Evolutionary conservation across 2,329 filamentous ascomycete species (phyloP).

Genomic region (Alternaria brassicicola): DNA sequence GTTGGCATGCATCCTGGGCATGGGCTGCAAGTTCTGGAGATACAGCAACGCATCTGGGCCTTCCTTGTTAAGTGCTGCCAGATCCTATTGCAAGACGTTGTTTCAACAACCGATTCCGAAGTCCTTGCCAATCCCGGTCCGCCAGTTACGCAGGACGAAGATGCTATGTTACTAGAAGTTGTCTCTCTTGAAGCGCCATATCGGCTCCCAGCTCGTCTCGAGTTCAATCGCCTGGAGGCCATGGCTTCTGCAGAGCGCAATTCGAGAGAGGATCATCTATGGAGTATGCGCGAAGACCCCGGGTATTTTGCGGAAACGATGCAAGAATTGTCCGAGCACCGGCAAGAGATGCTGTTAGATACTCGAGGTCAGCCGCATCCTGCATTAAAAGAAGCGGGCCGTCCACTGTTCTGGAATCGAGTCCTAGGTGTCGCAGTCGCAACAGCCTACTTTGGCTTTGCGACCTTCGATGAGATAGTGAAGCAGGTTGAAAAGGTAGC

Average conservation of each 20-base stretch:
- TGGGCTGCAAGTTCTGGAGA: conserved; percentile 59
- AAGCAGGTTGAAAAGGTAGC: conserved; percentile 17
- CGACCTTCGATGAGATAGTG: conserved; percentile 17
- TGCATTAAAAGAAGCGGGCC: background rate
- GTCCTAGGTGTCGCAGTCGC: conserved; percentile 1
- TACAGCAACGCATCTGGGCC: conserved; percentile 55
- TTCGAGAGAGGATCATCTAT: conserved; percentile 19
- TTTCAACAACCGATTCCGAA: background rate
- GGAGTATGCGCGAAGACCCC: conserved; percentile 64
- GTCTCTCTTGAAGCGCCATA: conserved; percentile 60
- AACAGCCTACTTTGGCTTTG: conserved; percentile 15
- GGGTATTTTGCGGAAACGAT: conserved; percentile 60
- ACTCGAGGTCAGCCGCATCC: background rate
- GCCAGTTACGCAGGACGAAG: background rate
- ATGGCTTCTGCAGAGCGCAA: conserved; percentile 3
- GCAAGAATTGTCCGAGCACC: conserved; percentile 56
- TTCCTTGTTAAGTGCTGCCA: conserved; percentile 58
- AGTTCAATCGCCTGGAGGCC: conserved; percentile 54
- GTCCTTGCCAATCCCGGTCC: too few species aligned
- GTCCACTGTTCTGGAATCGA: conserved; percentile 24
- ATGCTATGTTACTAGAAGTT: background rate
- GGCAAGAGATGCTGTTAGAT: conserved; percentile 27
- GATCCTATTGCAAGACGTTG: background rate
- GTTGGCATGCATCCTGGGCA: conserved; percentile 53
- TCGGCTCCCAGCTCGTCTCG: conserved; percentile 54